Conservation (phyloP, 208 protist genomes). For the Leishmania turanica region DNA sequence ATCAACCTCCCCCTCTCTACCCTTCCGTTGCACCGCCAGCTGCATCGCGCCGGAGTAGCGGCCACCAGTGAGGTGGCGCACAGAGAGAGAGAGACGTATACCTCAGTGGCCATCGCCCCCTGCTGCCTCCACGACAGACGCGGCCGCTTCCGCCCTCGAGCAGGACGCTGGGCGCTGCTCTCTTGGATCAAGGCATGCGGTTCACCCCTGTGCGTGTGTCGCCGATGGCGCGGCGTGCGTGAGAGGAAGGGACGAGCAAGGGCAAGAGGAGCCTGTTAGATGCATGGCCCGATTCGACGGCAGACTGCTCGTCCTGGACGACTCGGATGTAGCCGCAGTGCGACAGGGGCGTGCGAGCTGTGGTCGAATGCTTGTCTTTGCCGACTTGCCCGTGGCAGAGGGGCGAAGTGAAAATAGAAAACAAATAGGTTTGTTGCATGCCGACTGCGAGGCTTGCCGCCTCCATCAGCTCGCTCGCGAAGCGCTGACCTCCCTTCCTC, state of each 20-base stretch:
- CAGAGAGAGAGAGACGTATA: too few species aligned
- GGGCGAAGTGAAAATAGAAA: background rate
- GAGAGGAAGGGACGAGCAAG: background rate
- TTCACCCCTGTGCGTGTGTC: background rate
- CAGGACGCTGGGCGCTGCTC: background rate
- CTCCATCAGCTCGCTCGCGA: background rate
- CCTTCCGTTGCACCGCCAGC: background rate
- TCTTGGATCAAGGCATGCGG: background rate
- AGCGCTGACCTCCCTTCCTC: background rate
- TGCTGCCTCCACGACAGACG: background rate
- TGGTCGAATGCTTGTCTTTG: background rate
- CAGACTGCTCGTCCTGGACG: background rate
- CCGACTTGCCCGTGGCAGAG: background rate
- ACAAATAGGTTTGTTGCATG: background rate
- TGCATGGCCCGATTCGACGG: background rate
- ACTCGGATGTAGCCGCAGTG: background rate
- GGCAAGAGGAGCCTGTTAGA: background rate
- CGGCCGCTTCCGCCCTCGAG: background rate
- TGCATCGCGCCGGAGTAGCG: too few species aligned
- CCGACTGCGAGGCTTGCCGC: background rate
- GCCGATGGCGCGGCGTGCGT: background rate
- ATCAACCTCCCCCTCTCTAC: background rate
- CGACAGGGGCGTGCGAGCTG: background rate
- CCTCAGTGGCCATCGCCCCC: too few species aligned
- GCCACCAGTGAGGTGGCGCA: too few species aligned